Evolutionary conservation across 805 yeast genomes (phyloP).

Genomic region (Zygosaccharomyces rouxii): DNA sequence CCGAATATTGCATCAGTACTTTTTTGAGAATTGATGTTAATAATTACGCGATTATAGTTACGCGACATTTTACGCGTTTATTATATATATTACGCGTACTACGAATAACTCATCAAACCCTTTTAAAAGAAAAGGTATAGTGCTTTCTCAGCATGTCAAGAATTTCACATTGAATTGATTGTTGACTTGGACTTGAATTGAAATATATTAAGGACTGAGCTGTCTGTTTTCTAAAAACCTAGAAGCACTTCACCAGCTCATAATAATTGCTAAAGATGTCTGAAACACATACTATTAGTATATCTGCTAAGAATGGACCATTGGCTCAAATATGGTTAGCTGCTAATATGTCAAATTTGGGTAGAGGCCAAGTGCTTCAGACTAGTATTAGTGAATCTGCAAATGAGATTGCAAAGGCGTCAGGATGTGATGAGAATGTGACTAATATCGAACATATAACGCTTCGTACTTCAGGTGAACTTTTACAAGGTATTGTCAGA

Average conservation of each 20-base stretch:
- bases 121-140: not conserved
- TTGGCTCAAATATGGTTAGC: slow-evolving; percentile 91
- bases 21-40: not conserved
- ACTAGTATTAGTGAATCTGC: slow-evolving; percentile 68
- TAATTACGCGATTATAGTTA: slow-evolving; percentile 1
- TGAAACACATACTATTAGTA: slow-evolving; percentile 13
- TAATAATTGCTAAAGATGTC: not conserved
- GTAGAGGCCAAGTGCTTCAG: slow-evolving; percentile 53
- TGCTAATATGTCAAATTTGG: slow-evolving; percentile 54
- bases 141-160: not conserved
- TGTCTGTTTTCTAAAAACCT: not conserved
- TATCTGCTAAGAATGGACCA: slow-evolving; percentile 65
- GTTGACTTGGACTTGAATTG: not conserved
- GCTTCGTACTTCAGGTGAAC: slow-evolving; percentile 76
- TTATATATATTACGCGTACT: slow-evolving; percentile 1
- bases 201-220: not conserved
- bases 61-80: slow-evolving; percentile 5
- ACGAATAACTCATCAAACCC: not conserved
- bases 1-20: not conserved
- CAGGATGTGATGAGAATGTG: slow-evolving; percentile 24
- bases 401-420: slow-evolving; percentile 53
- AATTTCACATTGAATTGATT: not conserved
- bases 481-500: slow-evolving; percentile 79
- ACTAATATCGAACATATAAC: slow-evolving; percentile 56
- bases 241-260: not conserved